Evolutionary conservation across 1,284 basidiomycete genomes (phyloP).

Genomic region (Rhizoctonia solani): DNA sequence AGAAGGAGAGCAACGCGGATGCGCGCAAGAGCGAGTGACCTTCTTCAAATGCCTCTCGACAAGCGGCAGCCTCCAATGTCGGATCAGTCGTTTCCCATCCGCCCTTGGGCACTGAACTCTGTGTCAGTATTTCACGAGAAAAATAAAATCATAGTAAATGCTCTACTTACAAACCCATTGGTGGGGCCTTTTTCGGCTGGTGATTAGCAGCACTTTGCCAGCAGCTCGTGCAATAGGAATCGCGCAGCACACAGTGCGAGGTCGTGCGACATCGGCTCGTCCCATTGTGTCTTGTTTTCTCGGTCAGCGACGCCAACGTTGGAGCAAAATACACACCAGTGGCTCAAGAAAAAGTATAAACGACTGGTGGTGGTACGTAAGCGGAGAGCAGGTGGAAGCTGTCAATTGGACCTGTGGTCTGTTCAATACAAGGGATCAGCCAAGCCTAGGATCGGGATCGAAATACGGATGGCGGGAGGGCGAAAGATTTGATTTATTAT

Average conservation of each 20-base stretch:
- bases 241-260: slow-evolving; percentile 68
- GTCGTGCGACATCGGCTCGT: slow-evolving; percentile 25
- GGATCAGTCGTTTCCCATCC: slow-evolving; percentile 81
- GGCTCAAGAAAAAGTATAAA: slow-evolving; percentile 1
- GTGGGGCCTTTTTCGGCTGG: slow-evolving; percentile 76
- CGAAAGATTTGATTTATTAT: slow-evolving; percentile 44
- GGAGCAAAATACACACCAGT: slow-evolving; percentile 24
- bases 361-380: slow-evolving; percentile 29
- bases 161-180: slow-evolving; percentile 79
- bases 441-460: slow-evolving; percentile 38
- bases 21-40: slow-evolving; percentile 54
- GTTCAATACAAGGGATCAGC: background rate
- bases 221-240: slow-evolving; percentile 73
- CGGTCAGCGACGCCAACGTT: slow-evolving; percentile 25
- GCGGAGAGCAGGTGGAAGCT: background rate
- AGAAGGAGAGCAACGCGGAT: slow-evolving; percentile 39
- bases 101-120: slow-evolving; percentile 80
- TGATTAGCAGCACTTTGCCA: slow-evolving; percentile 76
- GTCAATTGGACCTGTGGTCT: no score
- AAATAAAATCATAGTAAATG: background rate
- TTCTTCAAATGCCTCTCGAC: slow-evolving; percentile 88
- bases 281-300: slow-evolving; percentile 33
- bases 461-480: slow-evolving; percentile 44
- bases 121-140: background rate
- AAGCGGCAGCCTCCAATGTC: slow-evolving; percentile 78